Evolutionary conservation across 1,139 yeast genomes (phyloP).

Genomic region (Lizanozyma gosingica): DNA sequence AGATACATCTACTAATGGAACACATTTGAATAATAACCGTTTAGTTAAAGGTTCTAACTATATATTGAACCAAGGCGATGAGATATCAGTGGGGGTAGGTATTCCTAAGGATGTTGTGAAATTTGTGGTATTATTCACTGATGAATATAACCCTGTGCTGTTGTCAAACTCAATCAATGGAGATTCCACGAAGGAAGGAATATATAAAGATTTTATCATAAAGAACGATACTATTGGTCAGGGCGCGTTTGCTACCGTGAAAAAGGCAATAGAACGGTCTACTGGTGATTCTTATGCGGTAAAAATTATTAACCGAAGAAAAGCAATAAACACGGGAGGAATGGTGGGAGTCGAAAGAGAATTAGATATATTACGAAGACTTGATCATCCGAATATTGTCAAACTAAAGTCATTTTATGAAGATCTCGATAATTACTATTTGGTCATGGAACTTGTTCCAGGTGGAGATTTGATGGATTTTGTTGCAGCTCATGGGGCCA

Average conservation of each 20-base stretch:
- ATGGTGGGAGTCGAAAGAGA: constrained; percentile 78
- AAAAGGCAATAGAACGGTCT: constrained; percentile 76
- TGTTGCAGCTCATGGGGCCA: constrained; percentile 85
- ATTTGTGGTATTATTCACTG: constrained; percentile 59
- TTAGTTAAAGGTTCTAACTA: constrained; percentile 76
- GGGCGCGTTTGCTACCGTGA: constrained; percentile 95
- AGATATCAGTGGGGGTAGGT: constrained; percentile 84
- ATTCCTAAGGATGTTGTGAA: constrained; percentile 67
- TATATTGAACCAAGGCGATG: constrained; percentile 85
- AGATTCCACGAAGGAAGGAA: constrained; percentile 28
- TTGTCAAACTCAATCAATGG: constrained; percentile 13
- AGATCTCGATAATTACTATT: constrained; percentile 68
- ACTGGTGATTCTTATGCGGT: constrained; percentile 86
- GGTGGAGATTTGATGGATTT: constrained; percentile 99
- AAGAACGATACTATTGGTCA: constrained; percentile 84
- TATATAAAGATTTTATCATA: constrained; percentile 66
- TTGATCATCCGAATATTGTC: constrained; percentile 82
- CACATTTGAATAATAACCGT: constrained; percentile 67
- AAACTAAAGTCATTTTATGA: constrained; percentile 76
- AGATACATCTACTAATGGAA: constrained; percentile 83
- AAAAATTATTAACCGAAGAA: constrained; percentile 76
- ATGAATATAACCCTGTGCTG: constrained; percentile 29
- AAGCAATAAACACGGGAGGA: constrained; percentile 66
- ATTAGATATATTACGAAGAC: constrained; percentile 62
- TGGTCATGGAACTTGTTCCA: constrained; percentile 90